Evolutionary conservation across 805 yeast species (phyloP), one percentile per base, ranked within the genome.

Genomic region (Starmerella davenportii): DNA sequence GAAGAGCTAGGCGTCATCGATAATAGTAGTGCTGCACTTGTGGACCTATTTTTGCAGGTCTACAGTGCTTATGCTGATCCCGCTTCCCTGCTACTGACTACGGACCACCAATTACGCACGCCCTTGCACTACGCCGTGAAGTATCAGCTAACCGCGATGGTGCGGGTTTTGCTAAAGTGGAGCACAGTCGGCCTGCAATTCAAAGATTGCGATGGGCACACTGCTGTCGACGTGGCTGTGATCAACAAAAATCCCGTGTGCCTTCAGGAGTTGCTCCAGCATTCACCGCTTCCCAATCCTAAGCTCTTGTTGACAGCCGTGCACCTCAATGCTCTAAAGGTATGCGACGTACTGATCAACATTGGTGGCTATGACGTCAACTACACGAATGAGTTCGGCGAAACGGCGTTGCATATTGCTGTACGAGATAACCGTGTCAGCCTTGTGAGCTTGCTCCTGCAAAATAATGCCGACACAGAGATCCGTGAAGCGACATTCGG

Each of bases 61-160:
- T 20, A 32, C 18, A 3, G 38, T n/a, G 17, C 27, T 2, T 20
- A 35, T 5, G 29, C 20, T 3, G 16, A 33, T 13, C 20, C 32
- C 4, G n/a, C 37, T 1, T 4, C 16, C n/a, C 30, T 46, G 15
- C 32, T 85, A 18, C 58, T 75, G 35, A 75, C 77, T 37, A 70
- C 68, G 33, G 96, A 85, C 55, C 74, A 70, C 42, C 79, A 81
- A 53, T 66, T 65, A 44, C 68, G 95, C 43, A 79, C 94, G 0
- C 93, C 95, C 0, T 61, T 87, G 39, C 95, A 87, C 59, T 85
- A 85, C 55, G 76, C 93, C 16, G 75, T 90, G 2, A 90, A 81
- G 50, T 82, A 74, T 55, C 95, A 95, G 0, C 63, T 85, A 40
- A 71, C 69, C 41, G 71, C 69, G 37, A 72, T 76, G 28, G 65